phyloP scores from a whole-genome alignment of 352 stramenopile genomes.

The Lagenidium giganteum region DNA sequence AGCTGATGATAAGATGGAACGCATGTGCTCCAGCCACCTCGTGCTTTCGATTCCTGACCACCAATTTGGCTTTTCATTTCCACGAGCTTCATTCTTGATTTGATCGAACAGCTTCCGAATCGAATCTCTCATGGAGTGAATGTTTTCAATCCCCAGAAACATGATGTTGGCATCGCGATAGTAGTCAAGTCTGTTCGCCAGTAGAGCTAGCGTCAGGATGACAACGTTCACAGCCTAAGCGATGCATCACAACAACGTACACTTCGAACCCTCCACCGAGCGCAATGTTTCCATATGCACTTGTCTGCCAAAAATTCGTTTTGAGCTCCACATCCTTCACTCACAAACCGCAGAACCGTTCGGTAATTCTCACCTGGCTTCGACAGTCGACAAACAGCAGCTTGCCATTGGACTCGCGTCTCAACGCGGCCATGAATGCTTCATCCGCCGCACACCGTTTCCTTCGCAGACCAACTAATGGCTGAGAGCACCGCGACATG shows the following conservation, averaged over 20 bases:
- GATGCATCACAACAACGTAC: slow-evolving; percentile 23
- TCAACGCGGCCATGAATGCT: slow-evolving; percentile 55
- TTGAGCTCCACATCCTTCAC: background rate
- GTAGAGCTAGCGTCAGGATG: slow-evolving; percentile 18
- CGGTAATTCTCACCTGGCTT: slow-evolving; percentile 38
- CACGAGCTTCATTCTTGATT: slow-evolving; percentile 80
- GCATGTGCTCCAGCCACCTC: slow-evolving; percentile 77
- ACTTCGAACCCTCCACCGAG: slow-evolving; percentile 83
- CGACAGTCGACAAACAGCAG: slow-evolving; percentile 79
- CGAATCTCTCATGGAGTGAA: slow-evolving; percentile 89
- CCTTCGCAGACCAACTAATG: slow-evolving; percentile 91
- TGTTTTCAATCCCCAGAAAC: slow-evolving; percentile 91
- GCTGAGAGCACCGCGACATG: slow-evolving; percentile 93
- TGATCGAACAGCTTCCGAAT: slow-evolving; percentile 78
- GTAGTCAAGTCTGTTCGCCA: slow-evolving; percentile 60
- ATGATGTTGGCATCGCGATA: slow-evolving; percentile 75
- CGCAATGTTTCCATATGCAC: slow-evolving; percentile 78
- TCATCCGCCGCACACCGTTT: slow-evolving; percentile 92
- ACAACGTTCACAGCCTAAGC: slow-evolving; percentile 12
- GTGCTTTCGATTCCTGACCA: slow-evolving; percentile 75
- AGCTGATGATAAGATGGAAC: slow-evolving; percentile 84
- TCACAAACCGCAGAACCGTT: background rate
- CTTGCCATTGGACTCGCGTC: slow-evolving; percentile 49
- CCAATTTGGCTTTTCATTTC: slow-evolving; percentile 79
- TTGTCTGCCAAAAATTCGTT: slow-evolving; percentile 34